Evolutionary conservation across 768 basidiomycete species (phyloP).

Genomic region (Tephrocybe sp.): DNA sequence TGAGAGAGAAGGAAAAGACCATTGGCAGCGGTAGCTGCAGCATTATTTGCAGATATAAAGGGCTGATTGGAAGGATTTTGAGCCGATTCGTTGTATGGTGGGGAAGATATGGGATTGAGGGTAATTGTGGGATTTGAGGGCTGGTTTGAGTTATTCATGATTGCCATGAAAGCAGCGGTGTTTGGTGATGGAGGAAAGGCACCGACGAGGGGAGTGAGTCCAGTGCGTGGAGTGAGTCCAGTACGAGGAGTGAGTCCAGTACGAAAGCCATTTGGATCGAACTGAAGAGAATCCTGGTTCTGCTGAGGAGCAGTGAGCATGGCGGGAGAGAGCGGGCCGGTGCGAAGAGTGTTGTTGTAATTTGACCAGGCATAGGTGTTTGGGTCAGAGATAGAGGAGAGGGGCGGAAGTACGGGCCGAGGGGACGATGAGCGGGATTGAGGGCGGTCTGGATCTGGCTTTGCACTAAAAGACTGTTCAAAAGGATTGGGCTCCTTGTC

Average conservation of each 20-base stretch:
- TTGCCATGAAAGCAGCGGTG: conserved; percentile 88
- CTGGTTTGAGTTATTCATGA: conserved; percentile 59
- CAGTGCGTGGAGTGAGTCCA: conserved; percentile 83
- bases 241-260: conserved; percentile 87
- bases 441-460: conserved; percentile 29
- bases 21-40: conserved; percentile 76
- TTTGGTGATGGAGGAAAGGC: conserved; percentile 85
- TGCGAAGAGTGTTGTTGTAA: conserved; percentile 66
- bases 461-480: conserved; percentile 84
- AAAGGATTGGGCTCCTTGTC: conserved; percentile 89
- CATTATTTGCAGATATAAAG: conserved; percentile 45
- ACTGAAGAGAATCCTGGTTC: conserved; percentile 37
- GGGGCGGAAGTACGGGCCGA: conserved; percentile 76
- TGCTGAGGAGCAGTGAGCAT: conserved; percentile 88
- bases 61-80: conserved; percentile 26
- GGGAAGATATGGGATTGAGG: conserved; percentile 66
- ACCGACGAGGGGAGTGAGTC: conserved; percentile 72
- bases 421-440: conserved; percentile 37
- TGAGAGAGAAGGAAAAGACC: conserved; percentile 92
- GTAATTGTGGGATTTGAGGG: conserved; percentile 54
- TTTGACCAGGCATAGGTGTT: conserved; percentile 66
- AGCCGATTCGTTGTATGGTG: conserved; percentile 31
- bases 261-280: conserved; percentile 72
- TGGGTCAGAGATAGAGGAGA: conserved; percentile 70
- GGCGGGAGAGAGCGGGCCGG: conserved; percentile 93